Evolutionary conservation across 768 basidiomycete genomes (phyloP), one percentile per base, ranked within the genome.

Genomic region (Mycena pura): DNA sequence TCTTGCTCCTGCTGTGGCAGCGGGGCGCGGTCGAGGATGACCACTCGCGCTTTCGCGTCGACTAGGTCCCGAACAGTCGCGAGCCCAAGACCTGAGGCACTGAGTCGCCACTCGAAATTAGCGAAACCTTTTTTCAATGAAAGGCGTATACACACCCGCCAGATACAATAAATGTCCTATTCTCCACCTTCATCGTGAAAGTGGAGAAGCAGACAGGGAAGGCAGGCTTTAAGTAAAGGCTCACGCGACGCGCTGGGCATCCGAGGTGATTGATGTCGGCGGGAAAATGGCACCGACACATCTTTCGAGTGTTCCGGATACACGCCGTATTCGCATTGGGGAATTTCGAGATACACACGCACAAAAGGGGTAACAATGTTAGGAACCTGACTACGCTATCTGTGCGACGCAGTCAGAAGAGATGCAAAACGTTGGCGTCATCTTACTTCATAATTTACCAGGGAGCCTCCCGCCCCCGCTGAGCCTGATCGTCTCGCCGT

Each of bases 401-500:
- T 55, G 45, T 19, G n/a, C n/a, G n/a, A n/a, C n/a, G n/a, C n/a
- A n/a, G n/a, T n/a, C n/a, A n/a, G n/a, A 27, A 21, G 38, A 46
- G 34, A 21, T 21, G 31, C 15, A 14, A 6, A 38, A 48, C 19
- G 48, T 50, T n/a, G 39, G 47, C 15, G 14, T 9, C 10, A 13
- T 2, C 51, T 13, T 17, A 58, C 62, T 36, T 52, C 57, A 63
- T 25, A 63, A 27, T 63, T 63, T 63, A 5, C 62, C 62, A n/a
- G 62, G 62, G 15, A 63, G 57, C 25, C 62, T 17, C 9, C 62
- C 62, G 5, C 38, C 84, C 3, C 80, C 82, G 56, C 79, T 83
- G 54, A 84, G 67, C 53, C 82, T 73, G 21, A 84, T 75, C 3
- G 77, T 79, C 70, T 84, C 82, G 28, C 84, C 86, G 69, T 87